Conservation (phyloP, 208 protist species). For the Tetramitus jugosus region DNA sequence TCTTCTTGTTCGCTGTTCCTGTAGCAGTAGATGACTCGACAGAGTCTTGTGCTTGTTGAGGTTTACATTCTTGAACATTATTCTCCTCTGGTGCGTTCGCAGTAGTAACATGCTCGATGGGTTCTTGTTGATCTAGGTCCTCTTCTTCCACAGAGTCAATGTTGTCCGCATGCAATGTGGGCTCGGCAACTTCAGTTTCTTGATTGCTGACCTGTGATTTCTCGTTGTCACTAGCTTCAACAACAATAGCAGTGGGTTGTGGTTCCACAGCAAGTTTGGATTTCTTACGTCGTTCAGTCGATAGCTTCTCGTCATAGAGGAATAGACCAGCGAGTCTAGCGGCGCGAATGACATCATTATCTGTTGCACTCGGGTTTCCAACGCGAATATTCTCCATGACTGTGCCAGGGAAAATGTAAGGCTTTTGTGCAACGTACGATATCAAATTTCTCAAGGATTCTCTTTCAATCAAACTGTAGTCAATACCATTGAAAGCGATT, state of each 20-base stretch:
- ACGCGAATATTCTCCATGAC: constrained; percentile 22
- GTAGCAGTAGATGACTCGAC: too few relatives aligned
- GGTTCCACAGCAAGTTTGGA: not conserved
- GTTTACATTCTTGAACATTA: too few relatives aligned
- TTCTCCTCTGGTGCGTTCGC: not conserved
- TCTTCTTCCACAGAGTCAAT: not conserved
- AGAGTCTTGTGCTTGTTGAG: too few relatives aligned
- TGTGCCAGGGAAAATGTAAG: constrained; percentile 22
- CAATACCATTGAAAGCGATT: not conserved
- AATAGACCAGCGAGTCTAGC: constrained; percentile 21
- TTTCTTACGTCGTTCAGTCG: not conserved
- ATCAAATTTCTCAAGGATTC: constrained; percentile 14
- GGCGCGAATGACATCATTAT: constrained; percentile 18
- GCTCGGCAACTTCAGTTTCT: not conserved
- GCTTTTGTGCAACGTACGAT: constrained; percentile 21
- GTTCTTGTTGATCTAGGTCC: too few relatives aligned
- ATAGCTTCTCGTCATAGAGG: constrained; percentile 14
- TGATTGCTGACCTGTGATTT: not conserved
- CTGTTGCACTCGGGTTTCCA: not conserved
- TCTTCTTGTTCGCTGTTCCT: not conserved
- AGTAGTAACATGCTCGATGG: too few relatives aligned
- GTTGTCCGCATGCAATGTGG: not conserved
- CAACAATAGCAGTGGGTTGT: too few relatives aligned
- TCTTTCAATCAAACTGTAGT: not conserved
- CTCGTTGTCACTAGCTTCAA: too few relatives aligned